Base-by-base conservation (phyloP, 305 asterid genomes). In the Ruellia speciosa region DNA sequence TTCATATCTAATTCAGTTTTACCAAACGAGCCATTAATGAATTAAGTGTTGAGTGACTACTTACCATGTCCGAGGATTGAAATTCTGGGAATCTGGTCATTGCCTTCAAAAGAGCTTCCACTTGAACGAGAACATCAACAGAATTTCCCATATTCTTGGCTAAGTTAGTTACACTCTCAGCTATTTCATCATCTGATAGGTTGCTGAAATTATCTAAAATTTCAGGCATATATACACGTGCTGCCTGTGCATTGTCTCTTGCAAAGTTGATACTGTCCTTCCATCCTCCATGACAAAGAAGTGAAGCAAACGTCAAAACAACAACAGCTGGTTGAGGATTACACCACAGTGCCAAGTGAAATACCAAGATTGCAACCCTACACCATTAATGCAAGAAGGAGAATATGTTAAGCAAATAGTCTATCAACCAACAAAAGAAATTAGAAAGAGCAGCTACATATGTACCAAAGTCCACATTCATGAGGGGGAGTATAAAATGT, bases 301-400 rank as follows among this genome's bases (percentile, higher is more conserved):
- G 80, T 49, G 94, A 86, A 62, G 94, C 97, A 67, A 86, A 77
- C 67, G 96, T 77, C 80, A 81, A 74, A 71, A 83, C 78, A 65
- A 88, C 85, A 19, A 77, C 65, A 60, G 80, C 71, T 52, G 71
- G 75, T 69, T 81, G 86, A 56, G 97, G 96, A 56, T 79, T 75
- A 57, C 63, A 62, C 58, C 69, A 69, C 63, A 87, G 70, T 61
- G 90, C 85, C 55, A 71, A 62, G 67, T 92, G 97, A 65, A 88
- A 81, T 6, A 85, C 84, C 79, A 88, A 68, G 40, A 92, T 70
- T 8, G 96, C 88, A 70, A 75, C 80, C 99, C 99, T 92, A 84
- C 70, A 53, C 62, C 75, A 53, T 54, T 52, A 52, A 69, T 34
- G 58, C 31, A 52, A 63, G 60, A 64, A 53, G 7, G 16, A 56